Percentiles rank a stretch among this genome's conserved stretches.
Evolutionary conservation across 1,284 basidiomycete genomes (phyloP).

Genomic region (Heterobasidion irregulare): DNA sequence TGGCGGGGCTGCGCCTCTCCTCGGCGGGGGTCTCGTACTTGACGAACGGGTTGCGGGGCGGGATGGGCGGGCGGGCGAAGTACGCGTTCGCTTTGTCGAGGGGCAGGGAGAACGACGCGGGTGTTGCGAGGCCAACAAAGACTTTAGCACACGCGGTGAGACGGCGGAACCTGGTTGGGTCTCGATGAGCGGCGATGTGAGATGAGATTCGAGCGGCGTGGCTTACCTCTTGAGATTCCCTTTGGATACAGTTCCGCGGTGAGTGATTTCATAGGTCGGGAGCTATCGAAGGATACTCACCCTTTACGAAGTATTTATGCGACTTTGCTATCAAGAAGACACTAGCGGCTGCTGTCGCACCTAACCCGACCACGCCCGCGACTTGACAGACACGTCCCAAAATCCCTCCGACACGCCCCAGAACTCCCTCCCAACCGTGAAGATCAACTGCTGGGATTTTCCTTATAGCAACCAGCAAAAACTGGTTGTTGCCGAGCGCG

Average conservation of each 20-base stretch:
- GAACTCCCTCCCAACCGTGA: no score
- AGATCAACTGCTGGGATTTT: no score
- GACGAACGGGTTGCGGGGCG: conserved; percentile 18
- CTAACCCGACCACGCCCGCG: no score
- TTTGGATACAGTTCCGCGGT: conserved; percentile 9
- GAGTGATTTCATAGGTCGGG: no score
- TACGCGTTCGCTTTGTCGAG: conserved; percentile 11
- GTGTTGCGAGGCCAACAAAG: conserved; percentile 17
- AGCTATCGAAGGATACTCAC: no score
- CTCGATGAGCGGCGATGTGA: neutral
- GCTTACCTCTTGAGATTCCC: conserved; percentile 27
- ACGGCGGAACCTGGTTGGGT: conserved; percentile 21
- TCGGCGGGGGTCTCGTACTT: conserved; percentile 7
- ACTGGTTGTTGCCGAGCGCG: neutral
- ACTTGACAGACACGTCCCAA: no score
- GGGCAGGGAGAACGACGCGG: conserved; percentile 1
- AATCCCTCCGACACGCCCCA: no score
- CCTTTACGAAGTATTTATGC: no score
- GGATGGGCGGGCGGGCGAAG: conserved; percentile 13
- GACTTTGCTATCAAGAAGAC: no score
- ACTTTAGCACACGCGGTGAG: conserved; percentile 29
- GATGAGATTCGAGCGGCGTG: neutral
- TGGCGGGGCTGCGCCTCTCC: neutral
- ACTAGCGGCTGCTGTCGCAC: no score
- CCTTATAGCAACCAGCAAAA: neutral